Evolutionary conservation across 139 green algal genomes (phyloP).

Genomic region (Coelastrella sp.): DNA sequence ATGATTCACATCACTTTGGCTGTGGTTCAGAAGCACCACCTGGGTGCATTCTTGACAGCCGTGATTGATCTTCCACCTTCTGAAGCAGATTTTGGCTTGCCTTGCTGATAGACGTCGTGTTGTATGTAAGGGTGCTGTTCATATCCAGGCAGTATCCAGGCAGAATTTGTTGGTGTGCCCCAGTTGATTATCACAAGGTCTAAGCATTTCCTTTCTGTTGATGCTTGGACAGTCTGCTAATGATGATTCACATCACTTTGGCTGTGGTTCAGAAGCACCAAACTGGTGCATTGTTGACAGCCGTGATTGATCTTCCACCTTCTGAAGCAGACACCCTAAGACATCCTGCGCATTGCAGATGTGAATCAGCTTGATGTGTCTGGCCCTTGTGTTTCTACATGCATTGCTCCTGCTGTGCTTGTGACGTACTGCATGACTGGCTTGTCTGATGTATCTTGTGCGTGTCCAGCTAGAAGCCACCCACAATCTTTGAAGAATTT

Average conservation of each 20-base stretch:
- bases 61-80: constrained; percentile 24
- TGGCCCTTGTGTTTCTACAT: not conserved
- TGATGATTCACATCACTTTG: constrained; percentile 46
- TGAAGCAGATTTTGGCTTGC: not conserved
- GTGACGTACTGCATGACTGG: too few relatives aligned
- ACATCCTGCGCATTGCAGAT: too few relatives aligned
- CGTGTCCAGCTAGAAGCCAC: too few relatives aligned
- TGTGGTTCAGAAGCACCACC: constrained; percentile 36
- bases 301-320: constrained; percentile 21
- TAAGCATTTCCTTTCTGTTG: too few relatives aligned
- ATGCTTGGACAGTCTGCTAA: not conserved
- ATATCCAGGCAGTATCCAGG: too few relatives aligned
- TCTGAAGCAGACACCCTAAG: not conserved
- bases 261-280: constrained; percentile 43
- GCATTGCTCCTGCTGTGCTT: too few relatives aligned
- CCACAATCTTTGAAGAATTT: too few relatives aligned
- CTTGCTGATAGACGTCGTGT: too few relatives aligned
- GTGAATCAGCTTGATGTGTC: not conserved
- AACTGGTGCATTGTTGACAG: not conserved
- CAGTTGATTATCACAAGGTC: too few relatives aligned
- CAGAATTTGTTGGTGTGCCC: too few relatives aligned
- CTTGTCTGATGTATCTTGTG: too few relatives aligned
- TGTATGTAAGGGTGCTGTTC: too few relatives aligned
- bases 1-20: constrained; percentile 46
- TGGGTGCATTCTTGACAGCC: not conserved